phyloP scores from a whole-genome alignment of 2,329 filamentous ascomycete species.

The Verticillium longisporum region DNA sequence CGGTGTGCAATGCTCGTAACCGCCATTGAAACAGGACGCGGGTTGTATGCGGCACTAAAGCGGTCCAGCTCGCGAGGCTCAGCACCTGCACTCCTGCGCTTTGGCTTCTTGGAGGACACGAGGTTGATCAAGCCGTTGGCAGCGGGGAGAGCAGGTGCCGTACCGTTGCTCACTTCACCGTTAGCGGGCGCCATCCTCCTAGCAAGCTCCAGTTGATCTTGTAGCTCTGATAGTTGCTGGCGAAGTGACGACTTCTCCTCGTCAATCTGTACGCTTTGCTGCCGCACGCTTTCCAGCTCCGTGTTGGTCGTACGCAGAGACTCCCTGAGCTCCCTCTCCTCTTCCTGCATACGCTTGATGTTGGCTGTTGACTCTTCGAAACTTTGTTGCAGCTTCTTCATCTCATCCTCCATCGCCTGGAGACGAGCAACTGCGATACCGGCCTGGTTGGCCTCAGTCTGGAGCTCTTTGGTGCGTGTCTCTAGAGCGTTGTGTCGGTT shows the following conservation, averaged over 20 bases:
- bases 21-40: slow-evolving; percentile 93
- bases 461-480: slow-evolving; percentile 83
- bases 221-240: slow-evolving; percentile 82
- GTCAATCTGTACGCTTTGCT: slow-evolving; percentile 69
- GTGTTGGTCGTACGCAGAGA: slow-evolving; percentile 71
- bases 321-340: slow-evolving; percentile 80
- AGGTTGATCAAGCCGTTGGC: slow-evolving; percentile 86
- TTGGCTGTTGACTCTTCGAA: slow-evolving; percentile 88
- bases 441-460: slow-evolving; percentile 94
- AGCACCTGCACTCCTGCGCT: slow-evolving; percentile 83
- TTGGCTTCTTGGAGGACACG: slow-evolving; percentile 94
- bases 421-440: slow-evolving; percentile 90
- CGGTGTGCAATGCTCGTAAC: slow-evolving; percentile 61
- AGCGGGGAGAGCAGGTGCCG: slow-evolving; percentile 40
- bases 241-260: slow-evolving; percentile 78
- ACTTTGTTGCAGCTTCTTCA: slow-evolving; percentile 81
- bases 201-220: slow-evolving; percentile 86
- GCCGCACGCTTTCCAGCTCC: slow-evolving; percentile 74
- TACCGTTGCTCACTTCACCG: slow-evolving; percentile 40
- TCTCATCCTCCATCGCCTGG: slow-evolving; percentile 88
- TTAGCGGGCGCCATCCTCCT: slow-evolving; percentile 72
- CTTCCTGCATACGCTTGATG: slow-evolving; percentile 90
- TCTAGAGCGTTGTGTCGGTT: slow-evolving; percentile 86
- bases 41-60: slow-evolving; percentile 89
- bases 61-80: slow-evolving; percentile 82